These are phyloP conservation scores for Primulina tabacum DNA, from an alignment of 257 asterid genomes.

Conservation along the genomic window DNA sequence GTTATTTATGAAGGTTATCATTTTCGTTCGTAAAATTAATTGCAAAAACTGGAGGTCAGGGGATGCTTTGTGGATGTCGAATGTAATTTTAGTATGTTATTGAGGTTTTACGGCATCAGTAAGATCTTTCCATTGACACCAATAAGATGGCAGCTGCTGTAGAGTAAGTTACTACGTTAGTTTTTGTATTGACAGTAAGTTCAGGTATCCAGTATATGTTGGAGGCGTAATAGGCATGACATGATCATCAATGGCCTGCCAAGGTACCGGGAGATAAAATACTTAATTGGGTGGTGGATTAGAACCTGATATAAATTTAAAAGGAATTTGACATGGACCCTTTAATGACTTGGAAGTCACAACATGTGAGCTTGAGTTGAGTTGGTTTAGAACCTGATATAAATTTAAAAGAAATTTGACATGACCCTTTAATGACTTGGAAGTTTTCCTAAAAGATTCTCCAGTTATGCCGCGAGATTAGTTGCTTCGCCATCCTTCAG, in stretches of 20 bases:
- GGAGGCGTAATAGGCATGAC: no score
- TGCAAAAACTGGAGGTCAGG: not conserved
- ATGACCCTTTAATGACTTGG: no score
- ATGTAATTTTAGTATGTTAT: slow-evolving; percentile 16
- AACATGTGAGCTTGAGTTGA: no score
- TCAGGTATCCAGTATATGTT: not conserved
- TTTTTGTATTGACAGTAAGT: not conserved
- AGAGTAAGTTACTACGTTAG: not conserved
- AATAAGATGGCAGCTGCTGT: slow-evolving; percentile 9
- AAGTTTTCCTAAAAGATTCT: slow-evolving; percentile 66
- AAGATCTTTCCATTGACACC: slow-evolving; percentile 9
- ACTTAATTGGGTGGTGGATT: no score
- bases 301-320: no score
- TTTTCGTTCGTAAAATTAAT: not conserved
- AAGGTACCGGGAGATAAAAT: no score
- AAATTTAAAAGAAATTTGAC: no score
- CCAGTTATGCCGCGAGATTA: slow-evolving; percentile 95
- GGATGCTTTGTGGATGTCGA: slow-evolving; percentile 3
- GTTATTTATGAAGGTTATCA: slow-evolving; percentile 7
- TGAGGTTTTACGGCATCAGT: slow-evolving; percentile 14
- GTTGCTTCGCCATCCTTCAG: slow-evolving; percentile 61
- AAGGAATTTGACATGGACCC: no score
- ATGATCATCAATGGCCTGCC: no score
- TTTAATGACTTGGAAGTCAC: no score
- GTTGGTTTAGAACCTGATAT: no score